Conservation (phyloP, 2,329 filamentous ascomycete genomes). For the Aspergillus candidus region DNA sequence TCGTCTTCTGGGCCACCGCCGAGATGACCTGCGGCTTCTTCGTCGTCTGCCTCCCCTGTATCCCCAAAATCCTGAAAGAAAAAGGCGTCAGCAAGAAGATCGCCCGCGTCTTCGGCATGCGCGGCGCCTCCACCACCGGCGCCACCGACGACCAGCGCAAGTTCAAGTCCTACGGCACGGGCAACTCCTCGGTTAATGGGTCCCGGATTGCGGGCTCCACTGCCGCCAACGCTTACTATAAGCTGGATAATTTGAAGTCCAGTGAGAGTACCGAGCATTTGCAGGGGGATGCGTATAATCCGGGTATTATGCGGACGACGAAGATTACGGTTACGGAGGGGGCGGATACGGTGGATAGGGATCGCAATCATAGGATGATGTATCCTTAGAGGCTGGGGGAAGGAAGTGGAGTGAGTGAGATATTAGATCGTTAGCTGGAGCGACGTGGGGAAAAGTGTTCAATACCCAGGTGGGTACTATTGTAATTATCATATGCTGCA, state of each 20-base stretch:
- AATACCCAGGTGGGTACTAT: too few species aligned
- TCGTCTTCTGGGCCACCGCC: constrained; percentile 41
- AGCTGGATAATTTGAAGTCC: too few species aligned
- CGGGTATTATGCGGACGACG: constrained; percentile 1
- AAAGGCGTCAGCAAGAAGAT: constrained; percentile 7
- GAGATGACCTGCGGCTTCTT: constrained; percentile 46
- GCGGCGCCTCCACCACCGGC: too few species aligned
- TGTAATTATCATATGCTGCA: too few species aligned
- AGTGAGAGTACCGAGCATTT: constrained; percentile 2
- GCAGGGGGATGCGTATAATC: background rate
- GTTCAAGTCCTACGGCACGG: too few species aligned
- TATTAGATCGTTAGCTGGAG: too few species aligned
- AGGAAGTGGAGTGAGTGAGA: too few species aligned
- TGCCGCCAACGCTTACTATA: too few species aligned
- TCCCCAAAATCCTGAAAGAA: constrained; percentile 34
- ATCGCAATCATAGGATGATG: background rate
- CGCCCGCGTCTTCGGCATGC: background rate
- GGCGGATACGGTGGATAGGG: background rate
- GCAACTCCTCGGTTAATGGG: too few species aligned
- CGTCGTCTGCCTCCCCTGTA: constrained; percentile 35
- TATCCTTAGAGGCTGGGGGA: background rate
- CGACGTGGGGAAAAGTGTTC: too few species aligned
- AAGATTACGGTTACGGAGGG: constrained; percentile 4
- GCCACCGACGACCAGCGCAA: too few species aligned
- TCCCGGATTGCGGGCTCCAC: too few species aligned